Base-by-base conservation (phyloP, 208 protist genomes). In the Crithidia acanthocephali region DNA sequence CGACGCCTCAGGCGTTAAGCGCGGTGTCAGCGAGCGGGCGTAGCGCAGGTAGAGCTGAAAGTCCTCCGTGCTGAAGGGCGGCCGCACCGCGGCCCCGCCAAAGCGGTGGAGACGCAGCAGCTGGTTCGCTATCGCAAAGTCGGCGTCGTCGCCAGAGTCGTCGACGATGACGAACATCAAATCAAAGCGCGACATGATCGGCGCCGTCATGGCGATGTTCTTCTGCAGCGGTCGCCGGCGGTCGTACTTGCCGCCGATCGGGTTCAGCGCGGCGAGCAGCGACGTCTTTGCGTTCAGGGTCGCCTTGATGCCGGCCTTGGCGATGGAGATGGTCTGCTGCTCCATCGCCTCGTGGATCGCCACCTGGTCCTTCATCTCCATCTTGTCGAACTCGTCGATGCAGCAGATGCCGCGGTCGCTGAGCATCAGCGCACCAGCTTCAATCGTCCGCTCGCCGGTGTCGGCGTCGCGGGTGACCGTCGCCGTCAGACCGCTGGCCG, bases 311-410 rank as follows among this genome's bases (percentile, higher is more conserved):
- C 97, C 96, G 0, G 95, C 97, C 80, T 99, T 99, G 55, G 98
- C 91, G 73, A 99, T 99, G 0, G 98, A 99, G 55, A 99, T 99
- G 23, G 98, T 99, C 78, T 99, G 99, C 91, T 99, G 99, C 85
- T 99, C 99, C 99, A 99, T 99, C 13, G 98, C 99, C 82, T 99
- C 99, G 81, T 99, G 99, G 58, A 99, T 99, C n/a, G 99, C 98
- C 1, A 99, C 97, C 85, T 99, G 98, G 80, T 99, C 99, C 72
- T 89, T 90, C 47, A 96, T 68, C 52, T 99, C 98, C 98, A 99
- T 99, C 87, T 99, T 99, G 80, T 99, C 99, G 81, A 99, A 99
- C 89, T 99, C 99, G 84, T 99, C 99, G 73, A 99, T 99, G 83
- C 99, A 99, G 92, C 99, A 99, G 32, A 99, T 96, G 67, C 98